These are phyloP conservation scores for Phialophora expanda DNA, from an alignment of 2,329 filamentous ascomycete genomes.

Conservation along the genomic window DNA sequence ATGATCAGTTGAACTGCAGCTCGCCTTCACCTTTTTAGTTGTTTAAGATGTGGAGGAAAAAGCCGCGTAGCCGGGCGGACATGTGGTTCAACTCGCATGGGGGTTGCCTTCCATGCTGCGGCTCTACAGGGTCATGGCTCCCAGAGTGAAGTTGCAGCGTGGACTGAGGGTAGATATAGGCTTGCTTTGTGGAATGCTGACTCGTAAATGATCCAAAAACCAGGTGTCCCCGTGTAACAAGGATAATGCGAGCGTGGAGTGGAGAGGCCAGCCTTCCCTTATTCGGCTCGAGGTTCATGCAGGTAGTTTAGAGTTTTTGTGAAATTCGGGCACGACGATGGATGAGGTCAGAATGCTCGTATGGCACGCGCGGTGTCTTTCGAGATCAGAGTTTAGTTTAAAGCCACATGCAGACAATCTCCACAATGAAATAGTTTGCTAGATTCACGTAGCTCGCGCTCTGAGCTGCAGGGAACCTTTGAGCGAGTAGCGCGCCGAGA, in stretches of 20 bases:
- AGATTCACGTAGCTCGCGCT: background rate
- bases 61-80: background rate
- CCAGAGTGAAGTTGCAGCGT: background rate
- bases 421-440: background rate
- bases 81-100: background rate
- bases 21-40: background rate
- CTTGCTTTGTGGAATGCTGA: background rate
- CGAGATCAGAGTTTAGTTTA: background rate
- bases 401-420: background rate
- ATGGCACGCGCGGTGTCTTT: background rate
- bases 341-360: background rate
- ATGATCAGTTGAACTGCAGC: background rate
- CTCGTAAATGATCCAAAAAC: background rate
- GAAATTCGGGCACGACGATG: background rate
- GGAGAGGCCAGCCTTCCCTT: background rate
- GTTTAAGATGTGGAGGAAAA: background rate
- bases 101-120: background rate
- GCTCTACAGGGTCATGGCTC: background rate
- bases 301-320: background rate
- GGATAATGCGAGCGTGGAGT: background rate
- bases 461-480: constrained; percentile 1
- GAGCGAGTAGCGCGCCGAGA: background rate
- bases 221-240: background rate
- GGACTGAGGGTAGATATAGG: background rate
- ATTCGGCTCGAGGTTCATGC: background rate